Evolutionary conservation across 495 filamentous ascomycete species (phyloP).

Genomic region (Hypoxylon lienhwacheense): DNA sequence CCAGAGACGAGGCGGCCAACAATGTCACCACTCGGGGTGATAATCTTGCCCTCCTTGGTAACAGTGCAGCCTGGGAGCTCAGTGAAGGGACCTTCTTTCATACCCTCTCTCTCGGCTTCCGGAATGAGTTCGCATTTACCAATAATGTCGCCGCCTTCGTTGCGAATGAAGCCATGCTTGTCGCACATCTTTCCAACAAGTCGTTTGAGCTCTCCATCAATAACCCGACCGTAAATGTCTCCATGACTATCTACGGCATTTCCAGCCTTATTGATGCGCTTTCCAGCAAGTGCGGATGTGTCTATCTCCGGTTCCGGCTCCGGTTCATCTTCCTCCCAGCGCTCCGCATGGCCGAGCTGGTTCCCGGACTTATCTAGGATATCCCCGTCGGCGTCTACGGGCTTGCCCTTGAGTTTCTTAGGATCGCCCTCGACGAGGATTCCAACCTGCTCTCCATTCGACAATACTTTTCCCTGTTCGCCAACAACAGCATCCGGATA

Average conservation of each 20-base stretch:
- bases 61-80: slow-evolving; percentile 74
- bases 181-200: slow-evolving; percentile 82
- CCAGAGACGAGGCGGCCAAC: slow-evolving; percentile 75
- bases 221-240: slow-evolving; percentile 72
- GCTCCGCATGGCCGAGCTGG: slow-evolving; percentile 74
- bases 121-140: slow-evolving; percentile 78
- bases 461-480: slow-evolving; percentile 69
- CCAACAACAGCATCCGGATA: slow-evolving; percentile 70
- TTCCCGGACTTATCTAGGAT: slow-evolving; percentile 80
- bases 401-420: slow-evolving; percentile 71
- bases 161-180: slow-evolving; percentile 77
- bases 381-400: slow-evolving; percentile 81
- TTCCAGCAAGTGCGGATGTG: slow-evolving; percentile 72
- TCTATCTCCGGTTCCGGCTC: slow-evolving; percentile 61
- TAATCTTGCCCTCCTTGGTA: slow-evolving; percentile 73
- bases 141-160: slow-evolving; percentile 76
- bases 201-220: slow-evolving; percentile 68
- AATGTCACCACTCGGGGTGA: slow-evolving; percentile 61
- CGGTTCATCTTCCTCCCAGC: slow-evolving; percentile 54
- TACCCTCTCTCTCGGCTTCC: slow-evolving; percentile 64
- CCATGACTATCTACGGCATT: slow-evolving; percentile 78
- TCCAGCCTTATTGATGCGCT: slow-evolving; percentile 82
- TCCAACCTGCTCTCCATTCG: slow-evolving; percentile 71
- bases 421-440: slow-evolving; percentile 74
- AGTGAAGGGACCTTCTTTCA: slow-evolving; percentile 77